Percentiles rank a stretch among this genome's conserved stretches.
Evolutionary conservation across 306 rosid species (phyloP).

Genomic region (Cucurbita maxima): DNA sequence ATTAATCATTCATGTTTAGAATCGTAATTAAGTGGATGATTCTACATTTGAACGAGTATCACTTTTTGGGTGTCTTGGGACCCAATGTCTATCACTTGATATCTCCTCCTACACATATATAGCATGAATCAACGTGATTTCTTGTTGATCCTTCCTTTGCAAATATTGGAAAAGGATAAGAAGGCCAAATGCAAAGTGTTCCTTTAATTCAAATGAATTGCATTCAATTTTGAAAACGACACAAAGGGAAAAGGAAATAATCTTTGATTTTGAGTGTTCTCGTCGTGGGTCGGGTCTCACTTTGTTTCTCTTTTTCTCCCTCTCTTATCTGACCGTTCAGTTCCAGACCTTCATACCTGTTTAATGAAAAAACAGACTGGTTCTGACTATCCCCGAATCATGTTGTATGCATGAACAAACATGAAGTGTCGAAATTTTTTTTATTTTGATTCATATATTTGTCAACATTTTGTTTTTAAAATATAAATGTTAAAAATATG

Average conservation of each 20-base stretch:
- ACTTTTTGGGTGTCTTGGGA: background rate
- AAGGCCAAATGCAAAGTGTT: background rate
- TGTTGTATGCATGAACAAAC: too few relatives aligned
- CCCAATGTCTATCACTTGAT: background rate
- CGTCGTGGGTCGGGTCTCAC: background rate
- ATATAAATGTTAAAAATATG: too few relatives aligned
- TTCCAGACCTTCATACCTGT: too few relatives aligned
- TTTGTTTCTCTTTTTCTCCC: too few relatives aligned
- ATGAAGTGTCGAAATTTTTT: too few relatives aligned
- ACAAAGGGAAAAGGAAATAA: background rate
- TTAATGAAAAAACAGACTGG: too few relatives aligned
- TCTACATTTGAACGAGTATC: background rate
- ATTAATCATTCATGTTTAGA: background rate
- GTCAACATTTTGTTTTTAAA: too few relatives aligned
- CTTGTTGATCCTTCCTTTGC: background rate
- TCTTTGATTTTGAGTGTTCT: background rate
- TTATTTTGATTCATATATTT: too few relatives aligned
- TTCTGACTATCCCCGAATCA: too few relatives aligned
- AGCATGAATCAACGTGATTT: background rate
- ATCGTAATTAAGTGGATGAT: background rate
- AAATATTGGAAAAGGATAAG: background rate
- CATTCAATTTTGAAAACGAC: background rate
- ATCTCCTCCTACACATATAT: background rate
- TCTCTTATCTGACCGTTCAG: too few relatives aligned
- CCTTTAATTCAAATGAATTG: background rate